Evolutionary conservation across 106 monocot genomes (phyloP), one percentile per base, ranked within the genome.

Genomic region (Dactylorhiza incarnata): DNA sequence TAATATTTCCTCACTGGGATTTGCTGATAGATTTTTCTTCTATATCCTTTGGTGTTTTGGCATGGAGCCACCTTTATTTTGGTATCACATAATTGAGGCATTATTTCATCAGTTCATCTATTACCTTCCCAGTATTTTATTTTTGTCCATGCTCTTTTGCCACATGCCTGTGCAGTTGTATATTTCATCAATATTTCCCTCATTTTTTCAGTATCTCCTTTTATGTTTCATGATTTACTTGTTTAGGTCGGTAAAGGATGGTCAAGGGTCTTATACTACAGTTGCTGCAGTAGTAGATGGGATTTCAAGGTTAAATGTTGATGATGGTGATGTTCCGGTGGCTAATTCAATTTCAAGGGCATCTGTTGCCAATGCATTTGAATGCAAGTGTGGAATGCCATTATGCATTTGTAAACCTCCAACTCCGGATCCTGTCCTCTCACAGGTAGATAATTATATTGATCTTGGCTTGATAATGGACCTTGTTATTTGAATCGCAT

Each of bases 321-420:
- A 54, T 45, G 48, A 83, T 9, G 72, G 80, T 62, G 74, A 29
- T 72, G 77, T 10, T 81, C 49, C 51, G 37, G 83, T 81, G 13
- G 12, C 74, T 82, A 49, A 75, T 72, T 67, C 77, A 78, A 70
- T 55, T 75, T 48, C 75, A 52, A 71, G 52, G 29, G 59, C 47
- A 26, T 19, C 72, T 61, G 72, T 37, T 61, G 12, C 58, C 4
- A 75, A 5, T 62, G 79, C 56, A 78, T 69, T 73, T 25, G 91
- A 91, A 19, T 97, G 96, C 84, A 89, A 89, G 26, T 97, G 96
- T 80, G 93, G 93, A 76, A 97, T 93, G 97, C 97, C 97, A 76
- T 86, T 97, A 68, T 97, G 93, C 78, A 93, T 97, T 86, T 97
- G 97, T 81, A 79, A 80, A 82, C 79, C 83, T 74, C 83, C 87